Evolutionary conservation across 163 green algal species (phyloP).

Genomic region (Chloromonas sp.): DNA sequence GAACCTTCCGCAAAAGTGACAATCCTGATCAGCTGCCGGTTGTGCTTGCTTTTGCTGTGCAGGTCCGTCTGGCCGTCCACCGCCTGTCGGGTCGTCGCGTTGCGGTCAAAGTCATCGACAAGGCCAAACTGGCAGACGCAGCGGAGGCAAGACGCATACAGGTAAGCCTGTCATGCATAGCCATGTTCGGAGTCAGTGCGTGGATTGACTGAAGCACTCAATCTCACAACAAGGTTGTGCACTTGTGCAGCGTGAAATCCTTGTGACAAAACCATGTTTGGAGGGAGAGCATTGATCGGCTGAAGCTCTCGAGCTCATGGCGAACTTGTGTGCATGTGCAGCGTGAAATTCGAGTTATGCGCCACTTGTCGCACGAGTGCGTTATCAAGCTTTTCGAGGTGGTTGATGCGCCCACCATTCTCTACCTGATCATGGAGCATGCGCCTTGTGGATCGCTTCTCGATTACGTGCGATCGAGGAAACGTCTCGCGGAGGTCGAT

Average conservation of each 20-base stretch:
- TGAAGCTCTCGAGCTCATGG: too few species aligned
- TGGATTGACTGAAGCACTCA: too few species aligned
- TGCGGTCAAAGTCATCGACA: conserved; percentile 74
- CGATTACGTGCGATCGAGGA: conserved; percentile 59
- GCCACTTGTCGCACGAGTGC: conserved; percentile 49
- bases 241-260: too few species aligned
- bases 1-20: background rate
- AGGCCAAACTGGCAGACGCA: conserved; percentile 49
- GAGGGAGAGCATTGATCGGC: too few species aligned
- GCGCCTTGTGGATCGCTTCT: conserved; percentile 58
- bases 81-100: conserved; percentile 49
- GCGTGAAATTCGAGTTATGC: conserved; percentile 69
- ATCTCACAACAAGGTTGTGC: too few species aligned
- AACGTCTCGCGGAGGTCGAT: conserved; percentile 58
- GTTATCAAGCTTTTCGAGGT: conserved; percentile 60
- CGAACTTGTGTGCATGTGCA: background rate
- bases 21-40: background rate
- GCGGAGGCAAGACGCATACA: conserved; percentile 61
- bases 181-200: too few species aligned
- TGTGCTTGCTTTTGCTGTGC: background rate
- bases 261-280: too few species aligned
- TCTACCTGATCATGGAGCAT: conserved; percentile 73
- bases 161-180: too few species aligned
- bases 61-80: conserved; percentile 56
- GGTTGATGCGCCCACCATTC: conserved; percentile 33